phyloP scores from a whole-genome alignment of 208 protist genomes.

The Wallacemonas sp. region DNA sequence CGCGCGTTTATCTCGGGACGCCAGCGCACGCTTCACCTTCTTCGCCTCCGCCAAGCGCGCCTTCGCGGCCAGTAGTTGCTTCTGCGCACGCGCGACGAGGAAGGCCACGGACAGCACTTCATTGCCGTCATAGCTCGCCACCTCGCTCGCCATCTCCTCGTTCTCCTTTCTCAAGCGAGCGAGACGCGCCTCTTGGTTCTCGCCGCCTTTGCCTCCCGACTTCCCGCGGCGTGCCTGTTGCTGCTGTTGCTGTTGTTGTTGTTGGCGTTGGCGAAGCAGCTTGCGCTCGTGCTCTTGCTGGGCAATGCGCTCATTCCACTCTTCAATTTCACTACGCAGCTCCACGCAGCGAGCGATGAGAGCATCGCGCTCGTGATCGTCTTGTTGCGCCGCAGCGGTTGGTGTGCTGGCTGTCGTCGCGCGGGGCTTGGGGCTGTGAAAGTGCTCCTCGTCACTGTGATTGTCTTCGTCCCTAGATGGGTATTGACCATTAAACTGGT shows the following conservation, averaged over 20 bases:
- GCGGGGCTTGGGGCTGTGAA: no score
- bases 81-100: slow-evolving; percentile 43
- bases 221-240: slow-evolving; percentile 7
- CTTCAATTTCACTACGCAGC: slow-evolving; percentile 26
- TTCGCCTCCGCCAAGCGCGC: slow-evolving; percentile 41
- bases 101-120: slow-evolving; percentile 30
- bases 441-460: neutral
- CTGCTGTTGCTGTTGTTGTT: neutral
- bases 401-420: no score
- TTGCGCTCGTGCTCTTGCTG: slow-evolving; percentile 6
- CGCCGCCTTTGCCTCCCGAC: neutral
- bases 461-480: neutral
- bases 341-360: slow-evolving; percentile 31
- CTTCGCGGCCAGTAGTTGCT: slow-evolving; percentile 44
- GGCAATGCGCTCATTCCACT: slow-evolving; percentile 36
- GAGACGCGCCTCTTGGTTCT: slow-evolving; percentile 25
- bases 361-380: slow-evolving; percentile 18
- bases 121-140: slow-evolving; percentile 30
- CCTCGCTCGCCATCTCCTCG: slow-evolving; percentile 24
- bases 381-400: no score
- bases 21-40: slow-evolving; percentile 37
- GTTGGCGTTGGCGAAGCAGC: slow-evolving; percentile 5
- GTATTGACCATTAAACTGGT: slow-evolving; percentile 5
- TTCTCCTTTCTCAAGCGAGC: slow-evolving; percentile 34
- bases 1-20: slow-evolving; percentile 57